A percentile compares a stretch with the other conserved stretches of the same genome.
Evolutionary conservation across 2,329 filamentous ascomycete species (phyloP).

Genomic region (Epichloe baconii): DNA sequence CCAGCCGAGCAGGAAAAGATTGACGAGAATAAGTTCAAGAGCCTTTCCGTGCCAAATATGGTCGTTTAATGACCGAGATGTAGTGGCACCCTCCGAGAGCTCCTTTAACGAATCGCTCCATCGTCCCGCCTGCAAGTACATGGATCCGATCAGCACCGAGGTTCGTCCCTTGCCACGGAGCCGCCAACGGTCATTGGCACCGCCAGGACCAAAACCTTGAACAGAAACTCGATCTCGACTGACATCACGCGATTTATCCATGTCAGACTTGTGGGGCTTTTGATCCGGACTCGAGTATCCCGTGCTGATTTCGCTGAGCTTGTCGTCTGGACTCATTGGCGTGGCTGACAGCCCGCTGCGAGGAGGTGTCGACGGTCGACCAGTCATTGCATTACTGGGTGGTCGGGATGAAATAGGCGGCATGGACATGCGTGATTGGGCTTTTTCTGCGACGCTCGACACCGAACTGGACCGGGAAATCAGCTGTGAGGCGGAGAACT

Average conservation of each 20-base stretch:
- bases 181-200: slow-evolving; percentile 63
- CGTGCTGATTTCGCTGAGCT: slow-evolving; percentile 22
- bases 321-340: slow-evolving; percentile 35
- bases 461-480: slow-evolving; percentile 41
- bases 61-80: slow-evolving; percentile 70
- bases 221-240: slow-evolving; percentile 46
- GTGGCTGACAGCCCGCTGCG: slow-evolving; percentile 35
- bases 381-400: slow-evolving; percentile 30
- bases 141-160: slow-evolving; percentile 65
- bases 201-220: slow-evolving; percentile 58
- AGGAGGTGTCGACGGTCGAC: slow-evolving; percentile 37
- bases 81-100: slow-evolving; percentile 64
- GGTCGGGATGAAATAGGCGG: slow-evolving; percentile 45
- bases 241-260: slow-evolving; percentile 33
- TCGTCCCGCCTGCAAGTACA: slow-evolving; percentile 79
- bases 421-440: slow-evolving; percentile 67
- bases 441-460: slow-evolving; percentile 40
- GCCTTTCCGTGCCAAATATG: slow-evolving; percentile 97
- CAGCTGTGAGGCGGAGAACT: slow-evolving; percentile 29
- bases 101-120: slow-evolving; percentile 83
- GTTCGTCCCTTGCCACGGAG: slow-evolving; percentile 71
- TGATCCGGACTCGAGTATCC: slow-evolving; percentile 30
- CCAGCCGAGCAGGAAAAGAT: slow-evolving; percentile 75
- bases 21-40: slow-evolving; percentile 73
- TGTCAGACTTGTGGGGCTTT: slow-evolving; percentile 23